phyloP scores from a whole-genome alignment of 1,284 basidiomycete genomes.

The Mycosarcoma mackinlayi region DNA sequence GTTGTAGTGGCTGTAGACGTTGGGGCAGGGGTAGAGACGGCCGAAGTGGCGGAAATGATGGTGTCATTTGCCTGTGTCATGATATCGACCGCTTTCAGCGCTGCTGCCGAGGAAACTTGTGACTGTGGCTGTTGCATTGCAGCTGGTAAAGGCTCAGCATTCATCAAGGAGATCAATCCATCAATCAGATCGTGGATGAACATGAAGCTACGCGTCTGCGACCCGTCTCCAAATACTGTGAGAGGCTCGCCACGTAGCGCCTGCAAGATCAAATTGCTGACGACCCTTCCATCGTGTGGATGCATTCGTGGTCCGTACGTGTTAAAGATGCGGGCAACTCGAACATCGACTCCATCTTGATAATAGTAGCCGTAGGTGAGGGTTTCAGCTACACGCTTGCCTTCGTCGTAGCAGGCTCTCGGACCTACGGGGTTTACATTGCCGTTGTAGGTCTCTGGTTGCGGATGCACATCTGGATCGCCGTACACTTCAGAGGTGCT shows the following conservation, averaged over 20 bases:
- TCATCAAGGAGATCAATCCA: constrained; percentile 68
- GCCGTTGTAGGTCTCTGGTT: constrained; percentile 76
- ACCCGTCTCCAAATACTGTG: constrained; percentile 96
- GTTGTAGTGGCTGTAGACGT: neutral
- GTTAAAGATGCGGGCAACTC: constrained; percentile 62
- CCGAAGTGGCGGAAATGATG: constrained; percentile 21
- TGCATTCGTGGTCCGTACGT: constrained; percentile 76
- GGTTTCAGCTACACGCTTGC: constrained; percentile 63
- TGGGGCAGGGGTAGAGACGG: constrained; percentile 18
- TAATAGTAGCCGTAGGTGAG: constrained; percentile 75
- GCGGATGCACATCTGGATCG: constrained; percentile 95
- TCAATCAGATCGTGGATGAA: constrained; percentile 74
- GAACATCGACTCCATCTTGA: constrained; percentile 91
- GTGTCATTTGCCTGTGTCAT: constrained; percentile 37
- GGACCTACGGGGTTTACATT: constrained; percentile 97
- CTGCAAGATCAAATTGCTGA: constrained; percentile 97
- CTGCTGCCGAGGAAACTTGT: constrained; percentile 2
- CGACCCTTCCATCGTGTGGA: constrained; percentile 93
- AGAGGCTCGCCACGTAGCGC: constrained; percentile 93
- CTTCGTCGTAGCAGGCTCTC: constrained; percentile 97
- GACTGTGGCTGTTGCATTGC: neutral
- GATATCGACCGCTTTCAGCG: constrained; percentile 66
- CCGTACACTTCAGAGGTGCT: constrained; percentile 98
- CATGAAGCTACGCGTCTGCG: constrained; percentile 90
- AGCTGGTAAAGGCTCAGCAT: constrained; percentile 27